A percentile compares a stretch with the other conserved stretches of the same genome.
These are phyloP conservation scores for Xylariaceae sp. DNA, from an alignment of 2,329 filamentous ascomycete genomes.

Conservation along the genomic window DNA sequence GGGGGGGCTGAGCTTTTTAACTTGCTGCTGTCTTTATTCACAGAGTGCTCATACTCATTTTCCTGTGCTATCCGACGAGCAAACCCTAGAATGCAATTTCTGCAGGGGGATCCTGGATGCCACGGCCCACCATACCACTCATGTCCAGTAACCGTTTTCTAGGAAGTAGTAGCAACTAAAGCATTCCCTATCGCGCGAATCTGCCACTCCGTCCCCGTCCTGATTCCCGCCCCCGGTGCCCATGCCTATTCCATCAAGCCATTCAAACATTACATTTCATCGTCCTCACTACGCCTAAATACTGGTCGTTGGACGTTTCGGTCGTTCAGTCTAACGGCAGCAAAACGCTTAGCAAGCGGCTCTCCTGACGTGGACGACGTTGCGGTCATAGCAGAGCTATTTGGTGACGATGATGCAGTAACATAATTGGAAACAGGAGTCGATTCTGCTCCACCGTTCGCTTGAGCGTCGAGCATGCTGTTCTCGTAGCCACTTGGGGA, in stretches of 20 bases:
- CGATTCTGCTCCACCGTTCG: constrained; percentile 19
- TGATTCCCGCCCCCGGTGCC: not conserved
- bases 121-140: not conserved
- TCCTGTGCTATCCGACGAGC: no score
- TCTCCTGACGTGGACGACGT: constrained; percentile 26
- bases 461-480: constrained; percentile 21
- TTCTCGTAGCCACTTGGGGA: constrained; percentile 36
- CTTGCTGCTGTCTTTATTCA: no score
- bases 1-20: no score
- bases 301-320: constrained; percentile 28
- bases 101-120: not conserved
- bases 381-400: constrained; percentile 8
- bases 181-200: not conserved
- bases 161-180: not conserved
- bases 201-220: not conserved
- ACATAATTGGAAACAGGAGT: constrained; percentile 3
- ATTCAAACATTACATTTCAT: constrained; percentile 19
- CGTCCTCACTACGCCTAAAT: constrained; percentile 30
- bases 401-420: constrained; percentile 12
- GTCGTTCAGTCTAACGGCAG: constrained; percentile 35
- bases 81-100: no score
- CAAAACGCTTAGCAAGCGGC: constrained; percentile 37
- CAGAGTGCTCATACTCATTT: no score
- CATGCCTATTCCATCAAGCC: not conserved
- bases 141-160: not conserved